A percentile compares a stretch with the other conserved stretches of the same genome.
Conservation (phyloP, 2,329 filamentous ascomycete species). For the Lasiodiplodia gonubiensis region DNA sequence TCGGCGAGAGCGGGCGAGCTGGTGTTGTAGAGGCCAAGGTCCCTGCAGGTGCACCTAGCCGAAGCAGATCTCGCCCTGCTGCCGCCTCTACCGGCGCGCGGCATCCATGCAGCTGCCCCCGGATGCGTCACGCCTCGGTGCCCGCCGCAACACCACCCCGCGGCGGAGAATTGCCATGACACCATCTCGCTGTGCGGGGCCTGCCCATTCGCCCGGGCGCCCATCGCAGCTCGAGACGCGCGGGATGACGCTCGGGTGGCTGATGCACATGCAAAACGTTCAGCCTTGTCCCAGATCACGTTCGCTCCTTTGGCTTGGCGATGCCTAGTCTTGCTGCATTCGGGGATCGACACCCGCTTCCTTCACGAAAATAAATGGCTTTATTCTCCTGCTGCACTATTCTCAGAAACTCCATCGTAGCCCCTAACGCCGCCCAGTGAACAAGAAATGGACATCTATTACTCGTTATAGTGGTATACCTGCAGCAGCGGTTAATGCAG, state of each 20-base stretch:
- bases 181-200: neutral
- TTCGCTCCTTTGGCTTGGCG: slow-evolving; percentile 13
- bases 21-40: neutral
- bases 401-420: neutral
- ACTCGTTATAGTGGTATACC: slow-evolving; percentile 93
- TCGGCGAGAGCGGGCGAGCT: neutral
- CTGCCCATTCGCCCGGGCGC: neutral
- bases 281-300: slow-evolving; percentile 20
- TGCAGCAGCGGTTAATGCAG: slow-evolving; percentile 43
- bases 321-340: slow-evolving; percentile 17
- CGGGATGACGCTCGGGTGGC: slow-evolving; percentile 16
- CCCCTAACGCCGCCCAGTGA: slow-evolving; percentile 43
- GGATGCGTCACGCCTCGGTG: slow-evolving; percentile 3
- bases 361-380: neutral
- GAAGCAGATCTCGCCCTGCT: slow-evolving; percentile 23
- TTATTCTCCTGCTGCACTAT: neutral
- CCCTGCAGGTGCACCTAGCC: slow-evolving; percentile 21
- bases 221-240: neutral
- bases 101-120: neutral
- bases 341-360: slow-evolving; percentile 7
- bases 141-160: neutral
- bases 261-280: slow-evolving; percentile 11
- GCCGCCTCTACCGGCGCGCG: slow-evolving; percentile 15
- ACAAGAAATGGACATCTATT: slow-evolving; percentile 37
- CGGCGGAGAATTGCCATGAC: neutral